A percentile compares a stretch with the other conserved stretches of the same genome.
These are phyloP conservation scores for Jaminaea rosea DNA, from an alignment of 1,284 basidiomycete species.

Conservation along the genomic window DNA sequence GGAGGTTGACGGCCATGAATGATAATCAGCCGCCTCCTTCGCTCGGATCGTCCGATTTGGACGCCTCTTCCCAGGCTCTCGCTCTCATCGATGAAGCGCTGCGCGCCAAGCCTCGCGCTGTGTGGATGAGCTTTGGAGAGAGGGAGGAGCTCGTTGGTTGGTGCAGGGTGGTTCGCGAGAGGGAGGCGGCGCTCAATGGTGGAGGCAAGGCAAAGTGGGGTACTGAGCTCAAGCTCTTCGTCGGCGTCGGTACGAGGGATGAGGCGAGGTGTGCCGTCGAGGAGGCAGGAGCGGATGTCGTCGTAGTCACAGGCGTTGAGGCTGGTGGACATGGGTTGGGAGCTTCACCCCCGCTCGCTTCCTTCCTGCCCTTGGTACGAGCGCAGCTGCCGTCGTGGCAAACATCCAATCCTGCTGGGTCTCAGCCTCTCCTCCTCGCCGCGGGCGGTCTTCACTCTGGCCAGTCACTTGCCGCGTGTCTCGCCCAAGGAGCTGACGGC, in stretches of 20 bases:
- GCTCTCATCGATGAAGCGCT: slow-evolving; percentile 24
- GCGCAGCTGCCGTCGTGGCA: slow-evolving; percentile 1
- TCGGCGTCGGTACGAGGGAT: slow-evolving; percentile 27
- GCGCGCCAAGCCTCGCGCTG: slow-evolving; percentile 19
- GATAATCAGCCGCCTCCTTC: slow-evolving; percentile 12
- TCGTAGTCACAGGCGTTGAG: slow-evolving; percentile 29
- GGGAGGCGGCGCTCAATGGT: slow-evolving; percentile 18
- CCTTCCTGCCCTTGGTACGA: slow-evolving; percentile 1
- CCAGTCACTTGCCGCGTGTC: slow-evolving; percentile 20
- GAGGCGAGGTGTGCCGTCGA: slow-evolving; percentile 26
- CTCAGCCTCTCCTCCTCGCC: slow-evolving; percentile 20
- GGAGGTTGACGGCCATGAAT: slow-evolving; percentile 27
- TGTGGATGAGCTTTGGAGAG: slow-evolving; percentile 42
- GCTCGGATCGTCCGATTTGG: slow-evolving; percentile 1
- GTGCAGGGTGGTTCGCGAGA: slow-evolving; percentile 16
- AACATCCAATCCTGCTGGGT: slow-evolving; percentile 10
- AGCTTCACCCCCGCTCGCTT: slow-evolving; percentile 23
- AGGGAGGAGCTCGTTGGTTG: slow-evolving; percentile 20
- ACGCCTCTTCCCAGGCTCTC: slow-evolving; percentile 2
- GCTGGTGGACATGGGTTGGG: slow-evolving; percentile 41
- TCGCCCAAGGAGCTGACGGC: slow-evolving; percentile 36
- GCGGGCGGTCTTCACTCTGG: slow-evolving; percentile 39
- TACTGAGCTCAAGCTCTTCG: slow-evolving; percentile 21
- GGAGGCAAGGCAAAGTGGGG: slow-evolving; percentile 11
- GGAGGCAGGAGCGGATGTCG: slow-evolving; percentile 24